These are phyloP conservation scores for Hermanozyma aechmeae DNA, from an alignment of 805 yeast species.

Conservation along the genomic window DNA sequence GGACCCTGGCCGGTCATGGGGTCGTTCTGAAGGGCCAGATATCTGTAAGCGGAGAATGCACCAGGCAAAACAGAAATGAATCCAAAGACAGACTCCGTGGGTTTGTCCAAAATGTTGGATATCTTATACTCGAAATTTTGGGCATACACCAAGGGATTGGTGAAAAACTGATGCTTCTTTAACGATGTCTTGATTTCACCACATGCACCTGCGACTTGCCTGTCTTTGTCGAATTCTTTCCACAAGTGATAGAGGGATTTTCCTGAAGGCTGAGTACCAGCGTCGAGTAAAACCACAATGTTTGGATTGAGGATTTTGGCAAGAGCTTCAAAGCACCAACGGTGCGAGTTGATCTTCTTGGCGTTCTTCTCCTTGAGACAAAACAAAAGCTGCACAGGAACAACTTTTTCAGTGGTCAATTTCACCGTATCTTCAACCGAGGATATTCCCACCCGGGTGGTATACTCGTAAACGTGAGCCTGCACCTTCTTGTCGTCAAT, in stretches of 20 bases:
- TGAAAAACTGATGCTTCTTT: conserved; percentile 34
- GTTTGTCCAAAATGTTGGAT: conserved; percentile 59
- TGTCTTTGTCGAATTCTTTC: conserved; percentile 53
- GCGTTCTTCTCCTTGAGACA: conserved; percentile 56
- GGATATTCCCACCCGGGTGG: conserved; percentile 46
- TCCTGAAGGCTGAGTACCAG: conserved; percentile 56
- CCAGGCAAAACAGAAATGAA: conserved; percentile 61
- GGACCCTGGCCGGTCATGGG: conserved; percentile 48
- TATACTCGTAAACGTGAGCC: conserved; percentile 59
- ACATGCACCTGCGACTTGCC: conserved; percentile 60
- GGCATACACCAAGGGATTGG: conserved; percentile 55
- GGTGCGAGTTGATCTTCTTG: conserved; percentile 56
- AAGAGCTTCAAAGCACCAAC: conserved; percentile 63
- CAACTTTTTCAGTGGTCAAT: conserved; percentile 42
- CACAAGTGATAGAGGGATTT: conserved; percentile 50
- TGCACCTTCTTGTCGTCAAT: conserved; percentile 53
- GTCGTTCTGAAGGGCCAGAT: conserved; percentile 48
- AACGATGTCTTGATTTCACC: conserved; percentile 62
- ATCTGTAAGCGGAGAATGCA: conserved; percentile 59
- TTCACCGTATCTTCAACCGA: conserved; percentile 45
- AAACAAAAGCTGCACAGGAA: conserved; percentile 54
- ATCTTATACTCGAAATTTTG: conserved; percentile 63
- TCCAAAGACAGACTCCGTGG: conserved; percentile 56
- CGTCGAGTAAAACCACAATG: conserved; percentile 48
- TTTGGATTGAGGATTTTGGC: conserved; percentile 50